Base-by-base conservation (phyloP, 306 rosid genomes). In the Prunus mira region DNA sequence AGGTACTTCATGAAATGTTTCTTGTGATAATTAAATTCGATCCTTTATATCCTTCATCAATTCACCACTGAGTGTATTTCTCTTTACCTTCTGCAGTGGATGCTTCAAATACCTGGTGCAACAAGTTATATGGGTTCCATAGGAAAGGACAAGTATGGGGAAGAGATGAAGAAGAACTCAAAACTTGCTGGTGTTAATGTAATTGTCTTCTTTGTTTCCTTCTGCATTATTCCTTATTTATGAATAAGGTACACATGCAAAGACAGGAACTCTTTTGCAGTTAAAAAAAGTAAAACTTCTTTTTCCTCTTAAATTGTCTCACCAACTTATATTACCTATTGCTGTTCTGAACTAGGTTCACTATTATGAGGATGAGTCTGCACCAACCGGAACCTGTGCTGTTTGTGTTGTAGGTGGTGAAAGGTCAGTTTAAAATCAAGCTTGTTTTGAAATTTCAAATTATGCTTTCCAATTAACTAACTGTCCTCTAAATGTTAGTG, bases 141-240 rank as follows among this genome's bases (percentile, higher is more conserved):
- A 9, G 98, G 99, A 78, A 95, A 91, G 92, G 98, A 95, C 84
- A 95, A 90, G 76, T 92, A 74, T 80, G 99, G 97, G 12, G 97
- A 89, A 82, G 91, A 84, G 86, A 92, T 95, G 99, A 87, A 85
- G 80, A 89, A 90, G 82, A 84, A 82, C 82, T 77, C 87, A 55
- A 82, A 71, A 84, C 82, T 19, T 15, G 96, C 95, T 71, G 97
- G 97, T 83, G 96, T 95, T 27, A 92, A 92, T 69, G 99, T 90
- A 63, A 78, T 89, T 76, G 66, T 34, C 72, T 58, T 56, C 32
- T 64, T 67, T 71, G 79, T 76, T 28, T 45, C 57, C 22, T 10
- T 19, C 32, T 54, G 65, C 80, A 22, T 9, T 25, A 13, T 68
- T 70, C 51, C 1, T 38, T 56, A 8, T 14, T 32, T 20, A 56